Conservation (phyloP, 345 rosid genomes). For the Ceriops decandra region DNA sequence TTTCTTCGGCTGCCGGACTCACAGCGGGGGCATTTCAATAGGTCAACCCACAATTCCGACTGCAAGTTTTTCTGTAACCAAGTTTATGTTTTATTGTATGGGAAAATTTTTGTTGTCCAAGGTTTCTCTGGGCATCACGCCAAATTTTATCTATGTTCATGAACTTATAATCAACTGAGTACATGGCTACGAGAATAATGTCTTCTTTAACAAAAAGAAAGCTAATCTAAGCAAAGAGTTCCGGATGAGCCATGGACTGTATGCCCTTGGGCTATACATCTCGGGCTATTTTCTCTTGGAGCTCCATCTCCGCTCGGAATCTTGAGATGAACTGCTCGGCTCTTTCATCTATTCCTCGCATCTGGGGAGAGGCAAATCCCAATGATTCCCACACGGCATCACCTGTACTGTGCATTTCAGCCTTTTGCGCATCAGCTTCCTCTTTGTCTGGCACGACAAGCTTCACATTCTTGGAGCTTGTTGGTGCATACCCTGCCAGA, state of each 20-base stretch:
- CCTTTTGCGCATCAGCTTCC: neutral
- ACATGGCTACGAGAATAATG: neutral
- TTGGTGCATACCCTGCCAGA: constrained; percentile 5
- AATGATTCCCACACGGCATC: constrained; percentile 50
- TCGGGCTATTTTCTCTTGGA: constrained; percentile 44
- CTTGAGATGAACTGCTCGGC: constrained; percentile 67
- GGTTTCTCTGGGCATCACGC: too few species aligned
- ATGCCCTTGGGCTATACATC: constrained; percentile 22
- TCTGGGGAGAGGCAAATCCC: constrained; percentile 42
- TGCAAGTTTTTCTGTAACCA: too few species aligned
- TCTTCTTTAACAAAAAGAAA: neutral
- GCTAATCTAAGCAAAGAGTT: neutral
- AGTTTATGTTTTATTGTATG: too few species aligned
- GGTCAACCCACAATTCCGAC: too few species aligned
- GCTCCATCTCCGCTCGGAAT: constrained; percentile 52
- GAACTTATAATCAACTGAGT: neutral
- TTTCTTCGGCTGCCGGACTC: too few species aligned
- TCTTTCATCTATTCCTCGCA: constrained; percentile 62
- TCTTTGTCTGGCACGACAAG: constrained; percentile 3
- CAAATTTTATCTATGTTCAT: neutral
- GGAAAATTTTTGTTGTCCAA: too few species aligned
- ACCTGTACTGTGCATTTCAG: constrained; percentile 6
- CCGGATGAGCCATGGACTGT: neutral
- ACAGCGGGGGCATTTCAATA: too few species aligned
- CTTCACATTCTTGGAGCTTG: neutral